These are phyloP conservation scores for Flaveria bidentis DNA, from an alignment of 129 eudicot genomes.

Conservation along the genomic window DNA sequence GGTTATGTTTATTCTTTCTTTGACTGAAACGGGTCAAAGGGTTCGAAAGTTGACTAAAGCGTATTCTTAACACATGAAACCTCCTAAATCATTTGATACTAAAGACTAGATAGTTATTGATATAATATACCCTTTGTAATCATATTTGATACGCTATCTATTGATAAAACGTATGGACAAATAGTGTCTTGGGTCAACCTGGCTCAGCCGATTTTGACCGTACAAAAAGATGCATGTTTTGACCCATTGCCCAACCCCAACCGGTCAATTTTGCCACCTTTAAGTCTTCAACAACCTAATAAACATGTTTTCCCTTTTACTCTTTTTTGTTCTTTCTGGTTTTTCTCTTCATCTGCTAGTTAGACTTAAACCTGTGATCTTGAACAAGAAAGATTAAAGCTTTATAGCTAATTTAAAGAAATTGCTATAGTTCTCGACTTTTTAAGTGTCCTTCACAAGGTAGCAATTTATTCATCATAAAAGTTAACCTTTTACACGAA, in stretches of 20 bases:
- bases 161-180: neutral
- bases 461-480: neutral
- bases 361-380: neutral
- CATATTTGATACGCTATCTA: neutral
- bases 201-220: neutral
- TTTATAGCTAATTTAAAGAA: neutral
- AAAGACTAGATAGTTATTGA: neutral
- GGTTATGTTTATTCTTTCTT: no score
- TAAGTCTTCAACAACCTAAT: neutral
- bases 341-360: conserved; percentile 9
- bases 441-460: neutral
- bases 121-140: neutral
- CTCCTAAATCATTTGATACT: neutral
- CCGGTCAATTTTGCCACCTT: neutral
- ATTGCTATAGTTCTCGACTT: neutral
- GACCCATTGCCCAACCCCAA: no score
- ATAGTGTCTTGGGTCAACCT: neutral
- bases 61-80: neutral
- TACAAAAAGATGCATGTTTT: neutral
- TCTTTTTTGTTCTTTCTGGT: neutral
- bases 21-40: neutral
- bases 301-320: neutral
- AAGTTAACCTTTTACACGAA: neutral
- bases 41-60: neutral
- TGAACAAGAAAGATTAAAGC: conserved; percentile 14